phyloP scores from a whole-genome alignment of 2,329 filamentous ascomycete genomes.

The Sclerotinia subarctica region DNA sequence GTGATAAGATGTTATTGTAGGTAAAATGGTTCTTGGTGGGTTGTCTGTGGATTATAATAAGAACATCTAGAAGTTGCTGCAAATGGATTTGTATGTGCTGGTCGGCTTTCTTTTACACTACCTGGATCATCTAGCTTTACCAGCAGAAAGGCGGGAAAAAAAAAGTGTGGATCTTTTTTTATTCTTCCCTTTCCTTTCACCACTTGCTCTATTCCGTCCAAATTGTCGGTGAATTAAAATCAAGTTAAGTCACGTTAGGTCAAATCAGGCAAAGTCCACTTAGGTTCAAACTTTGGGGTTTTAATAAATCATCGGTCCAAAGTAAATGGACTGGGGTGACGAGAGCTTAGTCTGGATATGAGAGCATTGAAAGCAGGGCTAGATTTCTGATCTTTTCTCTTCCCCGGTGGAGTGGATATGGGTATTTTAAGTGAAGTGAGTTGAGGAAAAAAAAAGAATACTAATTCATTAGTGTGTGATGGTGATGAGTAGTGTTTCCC shows the following conservation, averaged over 20 bases:
- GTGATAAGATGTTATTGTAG: too few species aligned
- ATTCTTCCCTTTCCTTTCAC: neutral
- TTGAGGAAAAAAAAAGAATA: neutral
- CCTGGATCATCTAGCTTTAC: neutral
- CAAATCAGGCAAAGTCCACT: neutral
- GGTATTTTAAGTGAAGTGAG: neutral
- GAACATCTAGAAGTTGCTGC: conserved; percentile 1
- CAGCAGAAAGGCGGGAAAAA: conserved; percentile 10
- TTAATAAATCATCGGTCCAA: neutral
- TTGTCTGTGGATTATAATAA: neutral
- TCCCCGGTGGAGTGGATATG: conserved; percentile 12
- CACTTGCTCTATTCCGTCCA: neutral
- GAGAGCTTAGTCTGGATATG: neutral
- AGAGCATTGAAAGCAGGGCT: neutral
- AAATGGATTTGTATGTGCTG: conserved; percentile 1
- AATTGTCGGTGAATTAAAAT: conserved; percentile 19
- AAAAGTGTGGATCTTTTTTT: neutral
- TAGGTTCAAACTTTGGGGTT: neutral
- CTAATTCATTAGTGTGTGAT: neutral
- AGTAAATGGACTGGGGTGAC: neutral
- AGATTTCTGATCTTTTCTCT: conserved; percentile 5
- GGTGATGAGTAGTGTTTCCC: neutral
- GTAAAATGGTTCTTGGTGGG: too few species aligned
- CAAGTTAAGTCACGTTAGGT: neutral
- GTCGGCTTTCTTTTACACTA: conserved; percentile 4